Evolutionary conservation across 2,329 filamentous ascomycete species (phyloP).

Genomic region (Neonectria sp.): DNA sequence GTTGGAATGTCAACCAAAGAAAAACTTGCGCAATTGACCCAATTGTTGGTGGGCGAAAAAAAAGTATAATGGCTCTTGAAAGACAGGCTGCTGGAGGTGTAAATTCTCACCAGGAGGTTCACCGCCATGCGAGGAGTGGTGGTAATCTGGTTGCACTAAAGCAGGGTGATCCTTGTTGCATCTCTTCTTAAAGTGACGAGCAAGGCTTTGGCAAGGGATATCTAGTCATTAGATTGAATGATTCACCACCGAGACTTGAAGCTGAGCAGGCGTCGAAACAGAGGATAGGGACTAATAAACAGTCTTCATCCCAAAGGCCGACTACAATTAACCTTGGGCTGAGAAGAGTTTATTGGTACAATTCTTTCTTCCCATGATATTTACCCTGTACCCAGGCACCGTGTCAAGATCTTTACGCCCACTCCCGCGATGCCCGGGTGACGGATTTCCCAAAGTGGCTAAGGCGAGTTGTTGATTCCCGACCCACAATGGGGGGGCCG

Average conservation of each 20-base stretch:
- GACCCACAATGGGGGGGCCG: constrained; percentile 26
- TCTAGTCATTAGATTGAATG: neutral
- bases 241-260: neutral
- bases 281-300: neutral
- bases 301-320: neutral
- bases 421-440: constrained; percentile 28
- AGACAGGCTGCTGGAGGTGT: neutral
- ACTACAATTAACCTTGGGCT: too few relatives aligned
- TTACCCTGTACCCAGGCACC: constrained; percentile 22
- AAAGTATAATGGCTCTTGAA: neutral
- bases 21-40: neutral
- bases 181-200: neutral
- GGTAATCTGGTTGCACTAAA: neutral
- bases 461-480: constrained; percentile 28
- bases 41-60: neutral
- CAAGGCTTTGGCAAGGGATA: neutral
- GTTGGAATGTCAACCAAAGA: neutral
- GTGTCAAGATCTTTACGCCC: constrained; percentile 24
- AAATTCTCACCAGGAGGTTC: neutral
- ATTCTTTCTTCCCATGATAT: neutral
- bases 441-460: constrained; percentile 24
- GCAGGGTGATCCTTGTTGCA: neutral
- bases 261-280: neutral
- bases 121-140: neutral
- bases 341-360: neutral